Evolutionary conservation across 106 monocot species (phyloP), one percentile per base, ranked within the genome.

Genomic region (Iris macrosiphon): DNA sequence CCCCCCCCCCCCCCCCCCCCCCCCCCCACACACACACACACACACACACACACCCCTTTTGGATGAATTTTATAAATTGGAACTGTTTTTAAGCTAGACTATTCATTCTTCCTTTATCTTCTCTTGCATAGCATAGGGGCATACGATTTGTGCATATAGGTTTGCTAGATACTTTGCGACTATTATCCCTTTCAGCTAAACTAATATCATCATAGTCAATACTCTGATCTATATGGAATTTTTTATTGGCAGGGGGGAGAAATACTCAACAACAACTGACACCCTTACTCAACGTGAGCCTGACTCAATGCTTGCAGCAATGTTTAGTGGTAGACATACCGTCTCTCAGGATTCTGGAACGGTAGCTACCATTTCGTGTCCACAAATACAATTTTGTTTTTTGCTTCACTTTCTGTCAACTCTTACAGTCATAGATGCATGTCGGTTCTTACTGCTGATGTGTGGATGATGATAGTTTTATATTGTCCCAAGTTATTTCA

Each of bases 261-360:
- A 67, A 52, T 95, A 82, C 61, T 50, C 74, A 13, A 95, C 89
- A 1, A 95, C 89, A 31, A 19, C 82, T 34, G 85, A 85, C 32
- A 95, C 95, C 12, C 77, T 95, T 16, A 95, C 85, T 26, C 79
- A 68, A n/a, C 72, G 89, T 3, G 89, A 95, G 31, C 89, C 95
- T 13, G 64, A 79, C 4, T 95, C 95, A 30, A 89, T 95, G 89
- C 85, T 95, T 58, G 95, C 78, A 24, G 95, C 89, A 40, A 95
- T 89, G 89, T 89, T 89, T 32, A 95, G 95, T 53, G 85, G 89
- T 3, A 73, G 85, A 28, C 85, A 89, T 66, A 72, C 73, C 15
- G 35, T 95, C 9, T 52, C 69, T 20, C 60, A 26, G 13, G 74
- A 95, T 76, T 26, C 76, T 19, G 71, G 79, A 55, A 79, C 67